A percentile compares a stretch with the other conserved stretches of the same genome.
phyloP scores from a whole-genome alignment of 306 rosid species.

The Lathyrus oleraceus region DNA sequence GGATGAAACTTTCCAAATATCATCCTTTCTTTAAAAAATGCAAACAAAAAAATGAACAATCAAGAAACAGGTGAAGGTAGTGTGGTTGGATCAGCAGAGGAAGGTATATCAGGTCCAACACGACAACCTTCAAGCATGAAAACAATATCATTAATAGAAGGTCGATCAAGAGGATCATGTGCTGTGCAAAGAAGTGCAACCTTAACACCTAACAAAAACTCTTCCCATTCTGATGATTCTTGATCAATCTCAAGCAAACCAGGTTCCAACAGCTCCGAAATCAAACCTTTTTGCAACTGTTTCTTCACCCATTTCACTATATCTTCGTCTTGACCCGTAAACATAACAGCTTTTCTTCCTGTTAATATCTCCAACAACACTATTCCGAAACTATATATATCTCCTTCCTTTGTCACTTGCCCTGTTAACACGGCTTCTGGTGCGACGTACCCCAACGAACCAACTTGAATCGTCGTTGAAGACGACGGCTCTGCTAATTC shows the following conservation, averaged over 20 bases:
- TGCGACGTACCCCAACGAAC: conserved; percentile 72
- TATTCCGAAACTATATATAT: conserved; percentile 81
- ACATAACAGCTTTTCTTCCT: conserved; percentile 78
- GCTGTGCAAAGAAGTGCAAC: conserved; percentile 83
- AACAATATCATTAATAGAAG: conserved; percentile 73
- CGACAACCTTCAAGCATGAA: conserved; percentile 96
- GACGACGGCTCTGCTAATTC: conserved; percentile 55
- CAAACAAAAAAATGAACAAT: neutral
- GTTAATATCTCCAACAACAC: conserved; percentile 78
- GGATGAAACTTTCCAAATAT: conserved; percentile 25
- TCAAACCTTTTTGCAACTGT: conserved; percentile 68
- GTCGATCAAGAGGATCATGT: conserved; percentile 83
- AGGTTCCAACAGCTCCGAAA: conserved; percentile 70
- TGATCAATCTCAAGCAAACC: conserved; percentile 87
- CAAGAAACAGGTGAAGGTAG: conserved; percentile 63
- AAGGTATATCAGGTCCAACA: conserved; percentile 77
- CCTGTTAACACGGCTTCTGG: conserved; percentile 69
- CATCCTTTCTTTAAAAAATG: neutral
- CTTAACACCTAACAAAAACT: conserved; percentile 76
- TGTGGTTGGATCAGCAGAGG: conserved; percentile 83
- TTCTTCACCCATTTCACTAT: conserved; percentile 88
- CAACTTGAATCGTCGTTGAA: conserved; percentile 48
- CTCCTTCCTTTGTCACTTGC: conserved; percentile 62
- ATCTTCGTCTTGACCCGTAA: conserved; percentile 64
- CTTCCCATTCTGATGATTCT: conserved; percentile 88